phyloP scores from a whole-genome alignment of 495 filamentous ascomycete genomes.

The Hypomontagnella submonticulosa region DNA sequence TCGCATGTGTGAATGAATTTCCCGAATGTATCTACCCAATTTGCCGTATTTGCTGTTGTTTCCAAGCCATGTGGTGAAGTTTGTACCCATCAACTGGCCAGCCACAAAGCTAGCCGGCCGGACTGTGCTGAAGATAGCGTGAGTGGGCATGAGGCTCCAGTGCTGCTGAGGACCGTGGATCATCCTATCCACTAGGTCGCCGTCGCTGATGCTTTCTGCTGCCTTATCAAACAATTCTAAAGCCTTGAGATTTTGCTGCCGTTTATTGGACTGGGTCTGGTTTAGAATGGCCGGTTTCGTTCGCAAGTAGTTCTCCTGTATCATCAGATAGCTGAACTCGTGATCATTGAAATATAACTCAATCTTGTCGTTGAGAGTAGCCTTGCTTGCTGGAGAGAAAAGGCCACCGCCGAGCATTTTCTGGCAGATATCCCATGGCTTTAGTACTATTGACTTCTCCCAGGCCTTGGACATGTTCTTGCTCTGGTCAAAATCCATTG shows the following conservation, averaged over 20 bases:
- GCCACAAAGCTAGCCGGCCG: constrained; percentile 89
- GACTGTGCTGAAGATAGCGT: constrained; percentile 97
- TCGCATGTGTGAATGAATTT: constrained; percentile 97
- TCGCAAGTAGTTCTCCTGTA: constrained; percentile 96
- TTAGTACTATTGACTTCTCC: constrained; percentile 96
- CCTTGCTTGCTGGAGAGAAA: constrained; percentile 81
- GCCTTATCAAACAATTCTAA: constrained; percentile 88
- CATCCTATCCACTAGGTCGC: constrained; percentile 96
- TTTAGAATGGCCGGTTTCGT: constrained; percentile 75
- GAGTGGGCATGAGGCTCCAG: constrained; percentile 96
- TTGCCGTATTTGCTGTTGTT: constrained; percentile 94
- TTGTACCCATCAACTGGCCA: constrained; percentile 71
- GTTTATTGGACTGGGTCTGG: constrained; percentile 61
- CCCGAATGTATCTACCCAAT: constrained; percentile 84
- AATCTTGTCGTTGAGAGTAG: constrained; percentile 94
- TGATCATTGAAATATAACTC: constrained; percentile 99
- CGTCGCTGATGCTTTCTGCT: constrained; percentile 95
- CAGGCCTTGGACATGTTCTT: constrained; percentile 96
- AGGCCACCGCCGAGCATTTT: constrained; percentile 90
- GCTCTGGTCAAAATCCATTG: constrained; percentile 82
- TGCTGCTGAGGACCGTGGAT: constrained; percentile 98
- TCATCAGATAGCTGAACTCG: constrained; percentile 95
- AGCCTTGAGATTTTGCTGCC: constrained; percentile 77
- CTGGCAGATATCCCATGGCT: constrained; percentile 96
- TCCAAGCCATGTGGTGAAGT: constrained; percentile 91